A percentile compares a stretch with the other conserved stretches of the same genome.
phyloP scores from a whole-genome alignment of 805 yeast genomes.

The Wickerhamomyces bovis region DNA sequence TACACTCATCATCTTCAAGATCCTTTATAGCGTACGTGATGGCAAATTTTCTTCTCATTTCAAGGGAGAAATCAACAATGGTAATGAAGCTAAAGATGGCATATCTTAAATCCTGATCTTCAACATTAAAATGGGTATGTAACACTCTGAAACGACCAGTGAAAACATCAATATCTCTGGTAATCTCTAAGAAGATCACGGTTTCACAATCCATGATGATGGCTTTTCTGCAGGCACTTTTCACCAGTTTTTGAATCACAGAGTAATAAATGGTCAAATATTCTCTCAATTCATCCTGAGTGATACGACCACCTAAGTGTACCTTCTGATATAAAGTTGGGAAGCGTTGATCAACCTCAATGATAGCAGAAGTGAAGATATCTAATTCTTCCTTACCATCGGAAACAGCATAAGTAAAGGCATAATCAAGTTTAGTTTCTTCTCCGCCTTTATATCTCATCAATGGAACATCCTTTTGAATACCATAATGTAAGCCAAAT shows the following conservation, averaged over 20 bases:
- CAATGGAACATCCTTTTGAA: not conserved
- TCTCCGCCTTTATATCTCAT: not conserved
- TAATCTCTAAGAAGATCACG: not conserved
- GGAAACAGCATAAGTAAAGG: not conserved
- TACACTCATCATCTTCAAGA: not conserved
- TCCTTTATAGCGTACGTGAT: not conserved
- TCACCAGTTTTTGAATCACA: not conserved
- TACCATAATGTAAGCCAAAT: not conserved
- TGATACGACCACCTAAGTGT: not conserved
- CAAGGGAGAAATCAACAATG: not conserved
- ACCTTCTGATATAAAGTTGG: not conserved
- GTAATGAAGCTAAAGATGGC: not conserved
- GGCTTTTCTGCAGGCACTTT: not conserved
- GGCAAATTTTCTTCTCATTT: not conserved
- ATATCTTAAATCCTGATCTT: not conserved
- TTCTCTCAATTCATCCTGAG: not conserved
- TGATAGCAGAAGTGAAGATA: not conserved
- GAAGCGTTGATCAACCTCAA: not conserved
- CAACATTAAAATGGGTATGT: not conserved
- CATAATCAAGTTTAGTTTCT: not conserved
- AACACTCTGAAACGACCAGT: not conserved
- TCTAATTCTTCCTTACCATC: not conserved
- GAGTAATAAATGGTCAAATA: not conserved
- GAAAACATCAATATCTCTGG: not conserved
- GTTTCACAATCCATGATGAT: not conserved